Percentiles rank a stretch among this genome's conserved stretches.
Conservation (phyloP, 2,329 filamentous ascomycete species). For the Corynespora cassiicola region DNA sequence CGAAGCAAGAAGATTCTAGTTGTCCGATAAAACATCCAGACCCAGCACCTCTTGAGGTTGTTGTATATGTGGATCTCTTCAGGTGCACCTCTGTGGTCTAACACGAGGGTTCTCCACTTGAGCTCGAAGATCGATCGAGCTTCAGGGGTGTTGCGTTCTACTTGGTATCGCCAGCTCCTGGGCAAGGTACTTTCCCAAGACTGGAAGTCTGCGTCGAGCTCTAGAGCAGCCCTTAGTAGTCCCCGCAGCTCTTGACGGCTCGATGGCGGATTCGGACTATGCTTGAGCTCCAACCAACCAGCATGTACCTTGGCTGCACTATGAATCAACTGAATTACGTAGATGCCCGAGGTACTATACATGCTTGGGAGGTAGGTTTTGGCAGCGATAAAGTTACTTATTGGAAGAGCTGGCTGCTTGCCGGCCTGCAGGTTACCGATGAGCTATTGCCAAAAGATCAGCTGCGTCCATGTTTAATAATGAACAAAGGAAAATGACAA, state of each 20-base stretch:
- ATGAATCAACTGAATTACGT: conserved; percentile 32
- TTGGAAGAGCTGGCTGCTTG: conserved; percentile 28
- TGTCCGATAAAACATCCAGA: conserved; percentile 39
- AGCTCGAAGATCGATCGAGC: conserved; percentile 21
- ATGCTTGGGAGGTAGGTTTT: conserved; percentile 19
- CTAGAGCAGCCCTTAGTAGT: conserved; percentile 27
- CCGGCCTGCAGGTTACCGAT: conserved; percentile 33
- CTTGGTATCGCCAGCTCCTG: conserved; percentile 23
- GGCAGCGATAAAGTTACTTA: conserved; percentile 20
- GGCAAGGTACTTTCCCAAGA: conserved; percentile 30
- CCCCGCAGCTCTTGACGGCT: conserved; percentile 25
- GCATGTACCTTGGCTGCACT: conserved; percentile 30
- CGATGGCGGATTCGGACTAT: conserved; percentile 17
- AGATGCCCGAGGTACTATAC: conserved; percentile 25
- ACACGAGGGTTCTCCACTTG: conserved; percentile 30
- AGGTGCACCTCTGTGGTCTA: conserved; percentile 29
- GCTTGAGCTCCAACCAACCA: conserved; percentile 34
- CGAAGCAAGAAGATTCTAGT: conserved; percentile 33
- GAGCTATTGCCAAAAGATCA: conserved; percentile 27
- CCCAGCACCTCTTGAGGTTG: conserved; percentile 28
- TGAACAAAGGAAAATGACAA: neutral
- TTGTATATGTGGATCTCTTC: conserved; percentile 32
- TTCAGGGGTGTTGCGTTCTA: conserved; percentile 29
- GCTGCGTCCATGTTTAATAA: conserved; percentile 5
- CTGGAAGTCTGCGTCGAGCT: conserved; percentile 32